Conservation (phyloP, 768 basidiomycete species). For the Mycena rosella region DNA sequence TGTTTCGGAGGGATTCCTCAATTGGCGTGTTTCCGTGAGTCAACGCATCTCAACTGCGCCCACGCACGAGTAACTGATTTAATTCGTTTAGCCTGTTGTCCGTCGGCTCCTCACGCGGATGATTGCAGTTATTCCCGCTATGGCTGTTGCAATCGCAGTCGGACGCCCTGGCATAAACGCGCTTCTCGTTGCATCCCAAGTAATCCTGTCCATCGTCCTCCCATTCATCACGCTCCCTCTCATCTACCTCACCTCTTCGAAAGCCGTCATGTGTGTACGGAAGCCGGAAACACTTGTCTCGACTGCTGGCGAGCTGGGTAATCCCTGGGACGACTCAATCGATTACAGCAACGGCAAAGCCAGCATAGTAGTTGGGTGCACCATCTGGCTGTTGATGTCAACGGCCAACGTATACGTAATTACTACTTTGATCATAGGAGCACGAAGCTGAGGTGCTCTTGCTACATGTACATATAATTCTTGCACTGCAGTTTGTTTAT, state of each 20-base stretch:
- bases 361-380: slow-evolving; percentile 61
- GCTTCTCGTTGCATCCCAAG: slow-evolving; percentile 90
- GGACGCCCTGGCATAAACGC: slow-evolving; percentile 79
- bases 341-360: slow-evolving; percentile 76
- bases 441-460: neutral
- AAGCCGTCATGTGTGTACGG: slow-evolving; percentile 78
- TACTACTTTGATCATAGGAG: slow-evolving; percentile 43
- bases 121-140: slow-evolving; percentile 85
- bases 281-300: slow-evolving; percentile 49
- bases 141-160: slow-evolving; percentile 79
- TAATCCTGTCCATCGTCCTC: slow-evolving; percentile 84
- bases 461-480: neutral
- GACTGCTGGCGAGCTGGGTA: slow-evolving; percentile 39
- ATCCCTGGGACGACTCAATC: slow-evolving; percentile 52
- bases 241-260: slow-evolving; percentile 80
- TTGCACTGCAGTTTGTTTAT: neutral
- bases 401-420: slow-evolving; percentile 85
- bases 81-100: slow-evolving; percentile 67
- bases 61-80: slow-evolving; percentile 37
- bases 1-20: slow-evolving; percentile 90
- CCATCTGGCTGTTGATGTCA: slow-evolving; percentile 75
- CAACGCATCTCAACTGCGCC: slow-evolving; percentile 28
- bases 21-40: slow-evolving; percentile 84
- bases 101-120: slow-evolving; percentile 88
- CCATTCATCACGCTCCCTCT: slow-evolving; percentile 90